A percentile compares a stretch with the other conserved stretches of the same genome.
These are phyloP conservation scores for Tolypocladium sp. DNA, from an alignment of 2,329 filamentous ascomycete genomes.

Conservation along the genomic window DNA sequence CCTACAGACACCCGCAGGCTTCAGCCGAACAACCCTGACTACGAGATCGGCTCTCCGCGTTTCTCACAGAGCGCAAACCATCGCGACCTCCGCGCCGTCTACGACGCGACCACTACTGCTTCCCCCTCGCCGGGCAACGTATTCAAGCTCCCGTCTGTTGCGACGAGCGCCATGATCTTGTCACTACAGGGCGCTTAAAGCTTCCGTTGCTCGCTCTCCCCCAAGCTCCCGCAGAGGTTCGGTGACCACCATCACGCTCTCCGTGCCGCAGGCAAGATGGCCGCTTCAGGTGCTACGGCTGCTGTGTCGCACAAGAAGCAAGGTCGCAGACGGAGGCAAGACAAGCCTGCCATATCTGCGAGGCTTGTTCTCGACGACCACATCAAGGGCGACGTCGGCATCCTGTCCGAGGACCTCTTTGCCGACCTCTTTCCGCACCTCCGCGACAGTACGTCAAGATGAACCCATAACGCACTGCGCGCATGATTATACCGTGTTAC, in stretches of 20 bases:
- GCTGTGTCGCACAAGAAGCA: constrained; percentile 25
- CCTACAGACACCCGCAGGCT: not conserved
- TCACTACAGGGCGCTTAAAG: not conserved
- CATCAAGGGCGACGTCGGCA: constrained; percentile 74
- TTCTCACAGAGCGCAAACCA: not conserved
- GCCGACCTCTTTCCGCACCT: constrained; percentile 66
- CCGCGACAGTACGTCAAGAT: constrained; percentile 35
- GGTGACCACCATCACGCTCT: not conserved
- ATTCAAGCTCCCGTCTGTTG: not conserved
- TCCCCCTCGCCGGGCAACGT: not conserved
- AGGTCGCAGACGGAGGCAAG: constrained; percentile 46
- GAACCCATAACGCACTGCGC: not conserved
- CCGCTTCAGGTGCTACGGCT: constrained; percentile 17
- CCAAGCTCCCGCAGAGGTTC: not conserved
- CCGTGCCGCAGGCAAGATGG: constrained; percentile 11
- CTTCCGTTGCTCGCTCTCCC: not conserved
- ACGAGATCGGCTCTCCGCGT: not conserved
- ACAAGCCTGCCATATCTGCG: constrained; percentile 70
- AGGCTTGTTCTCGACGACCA: constrained; percentile 78
- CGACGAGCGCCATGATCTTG: not conserved
- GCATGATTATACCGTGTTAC: not conserved
- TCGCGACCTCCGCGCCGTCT: not conserved
- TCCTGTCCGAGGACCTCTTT: constrained; percentile 81
- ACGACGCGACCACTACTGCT: not conserved
- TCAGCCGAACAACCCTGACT: not conserved